Percentiles rank a stretch among this genome's conserved stretches.
phyloP scores from a whole-genome alignment of 208 protist species.

The Jaenimonas drosophilae region DNA sequence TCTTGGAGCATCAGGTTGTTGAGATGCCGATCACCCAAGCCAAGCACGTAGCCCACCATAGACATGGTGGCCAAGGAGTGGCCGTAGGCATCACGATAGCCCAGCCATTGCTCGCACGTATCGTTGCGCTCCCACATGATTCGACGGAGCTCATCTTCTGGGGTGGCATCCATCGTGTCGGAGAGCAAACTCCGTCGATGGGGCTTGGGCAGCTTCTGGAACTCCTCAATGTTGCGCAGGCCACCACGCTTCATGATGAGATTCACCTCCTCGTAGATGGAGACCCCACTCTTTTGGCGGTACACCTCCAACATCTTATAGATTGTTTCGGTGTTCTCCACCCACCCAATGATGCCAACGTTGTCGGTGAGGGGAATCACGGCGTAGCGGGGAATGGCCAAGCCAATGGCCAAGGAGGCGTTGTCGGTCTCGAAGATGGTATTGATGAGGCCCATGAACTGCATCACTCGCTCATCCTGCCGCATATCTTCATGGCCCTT shows the following conservation, averaged over 20 bases:
- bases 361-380: conserved; percentile 99
- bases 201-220: conserved; percentile 63
- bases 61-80: conserved; percentile 98
- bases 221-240: conserved; percentile 75
- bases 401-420: conserved; percentile 67
- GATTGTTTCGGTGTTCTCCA: conserved; percentile 96
- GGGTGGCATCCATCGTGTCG: conserved; percentile 90
- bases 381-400: conserved; percentile 94
- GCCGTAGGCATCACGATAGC: conserved; percentile 97
- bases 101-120: conserved; percentile 98
- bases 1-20: conserved; percentile 99
- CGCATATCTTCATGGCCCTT: conserved; percentile 98
- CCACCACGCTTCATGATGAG: conserved; percentile 65
- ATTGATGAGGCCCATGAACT: conserved; percentile 99
- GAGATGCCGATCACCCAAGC: conserved; percentile 99
- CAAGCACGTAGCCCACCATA: conserved; percentile 98
- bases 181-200: conserved; percentile 85
- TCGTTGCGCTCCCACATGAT: conserved; percentile 96
- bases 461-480: conserved; percentile 99
- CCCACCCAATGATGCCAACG: conserved; percentile 99
- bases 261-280: conserved; percentile 83
- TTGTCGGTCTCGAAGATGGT: conserved; percentile 92
- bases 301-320: conserved; percentile 87
- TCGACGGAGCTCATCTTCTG: conserved; percentile 92
- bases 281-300: conserved; percentile 48